A percentile compares a stretch with the other conserved stretches of the same genome.
phyloP scores from a whole-genome alignment of 257 asterid species.

The Nicotiana benthamiana region DNA sequence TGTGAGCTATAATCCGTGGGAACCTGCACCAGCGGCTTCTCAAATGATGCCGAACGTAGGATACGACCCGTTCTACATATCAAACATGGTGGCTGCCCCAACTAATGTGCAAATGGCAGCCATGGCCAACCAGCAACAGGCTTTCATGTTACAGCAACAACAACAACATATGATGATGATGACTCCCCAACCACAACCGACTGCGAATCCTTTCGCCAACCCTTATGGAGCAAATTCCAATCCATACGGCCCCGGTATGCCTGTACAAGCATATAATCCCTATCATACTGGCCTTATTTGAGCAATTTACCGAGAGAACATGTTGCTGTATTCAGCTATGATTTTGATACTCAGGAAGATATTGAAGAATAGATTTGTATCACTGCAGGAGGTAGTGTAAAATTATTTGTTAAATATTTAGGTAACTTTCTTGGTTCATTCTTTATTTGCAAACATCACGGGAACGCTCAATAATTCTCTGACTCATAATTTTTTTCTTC shows the following conservation, averaged over 20 bases:
- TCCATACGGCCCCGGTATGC: slow-evolving; percentile 26
- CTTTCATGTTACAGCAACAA: slow-evolving; percentile 38
- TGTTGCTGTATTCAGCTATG: slow-evolving; percentile 9
- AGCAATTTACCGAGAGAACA: background rate
- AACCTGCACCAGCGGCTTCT: slow-evolving; percentile 38
- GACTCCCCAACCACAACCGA: slow-evolving; percentile 20
- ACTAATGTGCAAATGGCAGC: slow-evolving; percentile 63
- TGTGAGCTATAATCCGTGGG: slow-evolving; percentile 91
- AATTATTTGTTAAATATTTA: slow-evolving; percentile 28
- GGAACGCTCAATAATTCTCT: slow-evolving; percentile 10
- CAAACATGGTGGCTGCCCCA: slow-evolving; percentile 57
- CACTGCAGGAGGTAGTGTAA: slow-evolving; percentile 24
- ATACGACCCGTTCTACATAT: slow-evolving; percentile 70
- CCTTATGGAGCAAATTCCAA: slow-evolving; percentile 25
- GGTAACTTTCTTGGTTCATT: slow-evolving; percentile 22
- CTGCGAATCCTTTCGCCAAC: slow-evolving; percentile 30
- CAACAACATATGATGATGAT: slow-evolving; percentile 30
- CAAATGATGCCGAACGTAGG: slow-evolving; percentile 34
- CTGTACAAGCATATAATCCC: slow-evolving; percentile 28
- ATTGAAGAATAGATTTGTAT: slow-evolving; percentile 22
- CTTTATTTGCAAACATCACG: slow-evolving; percentile 17
- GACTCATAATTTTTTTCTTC: background rate
- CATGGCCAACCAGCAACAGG: slow-evolving; percentile 60
- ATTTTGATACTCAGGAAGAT: slow-evolving; percentile 14
- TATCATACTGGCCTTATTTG: slow-evolving; percentile 34